phyloP scores from a whole-genome alignment of 164 flowering plant species.

The Hamamelis virginiana region DNA sequence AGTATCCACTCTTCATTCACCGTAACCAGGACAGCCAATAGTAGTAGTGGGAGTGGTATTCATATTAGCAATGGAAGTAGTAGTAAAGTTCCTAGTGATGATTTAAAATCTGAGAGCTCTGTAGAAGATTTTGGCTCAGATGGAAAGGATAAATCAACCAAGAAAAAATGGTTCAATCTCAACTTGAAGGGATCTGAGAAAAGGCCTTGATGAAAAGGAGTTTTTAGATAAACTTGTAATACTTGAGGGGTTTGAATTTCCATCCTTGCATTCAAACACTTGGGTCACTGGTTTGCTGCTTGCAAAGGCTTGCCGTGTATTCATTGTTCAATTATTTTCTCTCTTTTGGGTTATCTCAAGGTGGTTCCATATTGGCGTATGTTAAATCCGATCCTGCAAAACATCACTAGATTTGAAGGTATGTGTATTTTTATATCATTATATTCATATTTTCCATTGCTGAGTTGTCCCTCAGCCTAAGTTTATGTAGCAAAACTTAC shows the following conservation, averaged over 20 bases:
- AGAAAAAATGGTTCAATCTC: constrained; percentile 83
- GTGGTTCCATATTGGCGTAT: constrained; percentile 6
- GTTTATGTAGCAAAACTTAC: background rate
- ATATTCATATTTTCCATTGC: background rate
- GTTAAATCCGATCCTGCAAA: background rate
- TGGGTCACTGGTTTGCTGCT: background rate
- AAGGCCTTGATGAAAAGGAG: constrained; percentile 38
- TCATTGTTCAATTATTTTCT: constrained; percentile 10
- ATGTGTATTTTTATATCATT: constrained; percentile 7
- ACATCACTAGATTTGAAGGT: constrained; percentile 1
- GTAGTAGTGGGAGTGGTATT: constrained; percentile 25
- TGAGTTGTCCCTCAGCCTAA: background rate
- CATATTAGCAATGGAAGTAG: constrained; percentile 46
- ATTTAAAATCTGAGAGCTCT: constrained; percentile 54
- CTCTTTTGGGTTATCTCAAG: background rate
- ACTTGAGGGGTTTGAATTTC: background rate
- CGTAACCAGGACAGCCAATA: constrained; percentile 32
- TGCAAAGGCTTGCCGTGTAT: constrained; percentile 7
- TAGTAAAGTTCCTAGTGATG: constrained; percentile 58
- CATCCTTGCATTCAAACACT: constrained; percentile 4
- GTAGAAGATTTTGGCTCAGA: constrained; percentile 66
- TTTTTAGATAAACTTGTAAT: constrained; percentile 1
- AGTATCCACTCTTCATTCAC: constrained; percentile 80
- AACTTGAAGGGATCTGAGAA: constrained; percentile 76
- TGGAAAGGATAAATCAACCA: constrained; percentile 71